Conservation (phyloP, 1,284 basidiomycete species). For the Kwoniella shivajii region DNA sequence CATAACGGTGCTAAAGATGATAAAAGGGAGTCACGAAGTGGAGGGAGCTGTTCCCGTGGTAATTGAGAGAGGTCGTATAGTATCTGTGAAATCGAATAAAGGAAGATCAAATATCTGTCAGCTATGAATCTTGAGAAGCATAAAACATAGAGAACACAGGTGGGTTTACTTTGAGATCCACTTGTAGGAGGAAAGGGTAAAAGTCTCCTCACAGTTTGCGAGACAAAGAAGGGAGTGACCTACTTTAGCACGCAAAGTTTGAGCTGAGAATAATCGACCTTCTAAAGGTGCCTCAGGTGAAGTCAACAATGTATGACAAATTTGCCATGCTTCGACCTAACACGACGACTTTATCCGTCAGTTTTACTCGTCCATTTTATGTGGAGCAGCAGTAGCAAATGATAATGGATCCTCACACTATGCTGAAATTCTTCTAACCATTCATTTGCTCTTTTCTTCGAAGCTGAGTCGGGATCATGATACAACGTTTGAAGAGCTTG, state of each 20-base stretch:
- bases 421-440: slow-evolving; percentile 97
- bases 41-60: slow-evolving; percentile 67
- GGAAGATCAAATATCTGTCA: too few relatives aligned
- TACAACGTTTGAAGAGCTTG: slow-evolving; percentile 60
- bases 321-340: slow-evolving; percentile 93
- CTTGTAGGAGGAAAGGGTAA: not conserved
- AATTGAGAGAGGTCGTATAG: slow-evolving; percentile 94
- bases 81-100: slow-evolving; percentile 62
- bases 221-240: slow-evolving; percentile 46
- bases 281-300: slow-evolving; percentile 75
- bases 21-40: slow-evolving; percentile 84
- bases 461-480: slow-evolving; percentile 71
- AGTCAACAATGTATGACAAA: slow-evolving; percentile 86
- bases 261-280: slow-evolving; percentile 91
- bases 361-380: not conserved
- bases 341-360: not conserved
- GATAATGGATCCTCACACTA: slow-evolving; percentile 69
- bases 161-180: too few relatives aligned
- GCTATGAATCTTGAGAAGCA: too few relatives aligned
- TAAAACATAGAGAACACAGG: too few relatives aligned
- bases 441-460: slow-evolving; percentile 80
- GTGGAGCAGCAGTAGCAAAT: not conserved
- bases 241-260: slow-evolving; percentile 94
- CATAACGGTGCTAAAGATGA: slow-evolving; percentile 69
- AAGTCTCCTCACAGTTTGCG: too few relatives aligned